Evolutionary conservation across 257 asterid species (phyloP).

Genomic region (Paraleonurus japonicus): DNA sequence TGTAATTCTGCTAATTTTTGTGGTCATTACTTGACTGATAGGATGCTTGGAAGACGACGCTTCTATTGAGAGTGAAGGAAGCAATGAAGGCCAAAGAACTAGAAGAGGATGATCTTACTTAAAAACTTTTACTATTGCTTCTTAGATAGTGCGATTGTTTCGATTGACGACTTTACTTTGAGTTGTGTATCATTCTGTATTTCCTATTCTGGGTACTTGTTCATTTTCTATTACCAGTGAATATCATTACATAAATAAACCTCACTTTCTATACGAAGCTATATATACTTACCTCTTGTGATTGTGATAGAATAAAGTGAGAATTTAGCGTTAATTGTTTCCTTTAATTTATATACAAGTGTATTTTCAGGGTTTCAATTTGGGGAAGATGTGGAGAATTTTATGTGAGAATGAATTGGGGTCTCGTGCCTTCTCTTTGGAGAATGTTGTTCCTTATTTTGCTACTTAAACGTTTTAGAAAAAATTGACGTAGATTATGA

Average conservation of each 20-base stretch:
- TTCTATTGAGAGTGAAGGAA: slow-evolving; percentile 93
- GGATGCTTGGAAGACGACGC: slow-evolving; percentile 96
- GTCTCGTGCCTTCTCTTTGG: too few species aligned
- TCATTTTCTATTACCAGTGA: not conserved
- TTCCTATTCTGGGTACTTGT: not conserved
- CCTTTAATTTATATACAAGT: not conserved
- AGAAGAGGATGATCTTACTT: slow-evolving; percentile 95
- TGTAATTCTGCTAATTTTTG: not conserved
- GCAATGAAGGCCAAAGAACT: slow-evolving; percentile 88
- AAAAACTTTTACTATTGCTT: slow-evolving; percentile 16
- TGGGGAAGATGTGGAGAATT: not conserved
- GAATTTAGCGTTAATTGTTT: not conserved
- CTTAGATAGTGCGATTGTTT: slow-evolving; percentile 9
- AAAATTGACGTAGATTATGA: too few species aligned
- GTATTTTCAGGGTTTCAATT: not conserved
- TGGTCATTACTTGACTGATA: slow-evolving; percentile 17
- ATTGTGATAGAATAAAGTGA: not conserved
- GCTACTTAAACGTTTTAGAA: too few species aligned
- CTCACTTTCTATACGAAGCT: not conserved
- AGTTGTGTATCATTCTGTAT: slow-evolving; percentile 3
- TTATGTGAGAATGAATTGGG: too few species aligned
- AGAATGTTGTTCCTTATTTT: too few species aligned
- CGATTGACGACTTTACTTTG: not conserved
- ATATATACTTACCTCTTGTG: not conserved
- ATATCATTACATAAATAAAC: not conserved